Evolutionary conservation across 495 filamentous ascomycete species (phyloP).

Genomic region (Aspergillus biplanus): DNA sequence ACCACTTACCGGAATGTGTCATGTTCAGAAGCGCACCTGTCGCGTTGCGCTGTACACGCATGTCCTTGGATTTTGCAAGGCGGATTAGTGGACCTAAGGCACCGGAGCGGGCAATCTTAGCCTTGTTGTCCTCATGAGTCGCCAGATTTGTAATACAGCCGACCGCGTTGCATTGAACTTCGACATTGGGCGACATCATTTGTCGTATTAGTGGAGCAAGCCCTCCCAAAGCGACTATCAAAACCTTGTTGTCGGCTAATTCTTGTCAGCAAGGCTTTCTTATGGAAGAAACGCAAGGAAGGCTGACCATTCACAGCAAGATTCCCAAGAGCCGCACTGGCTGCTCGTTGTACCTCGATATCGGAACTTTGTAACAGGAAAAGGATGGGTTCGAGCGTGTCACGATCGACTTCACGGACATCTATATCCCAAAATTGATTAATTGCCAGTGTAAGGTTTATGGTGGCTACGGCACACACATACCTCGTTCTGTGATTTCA

Average conservation of each 20-base stretch:
- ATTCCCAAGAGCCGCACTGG: slow-evolving; percentile 94
- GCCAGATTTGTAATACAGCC: slow-evolving; percentile 98
- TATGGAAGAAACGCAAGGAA: background rate
- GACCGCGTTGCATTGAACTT: slow-evolving; percentile 98
- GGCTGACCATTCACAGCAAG: slow-evolving; percentile 91
- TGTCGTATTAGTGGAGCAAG: slow-evolving; percentile 91
- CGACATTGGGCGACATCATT: slow-evolving; percentile 98
- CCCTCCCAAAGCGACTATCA: slow-evolving; percentile 90
- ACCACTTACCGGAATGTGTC: slow-evolving; percentile 91
- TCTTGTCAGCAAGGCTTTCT: slow-evolving; percentile 46
- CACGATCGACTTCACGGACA: slow-evolving; percentile 92
- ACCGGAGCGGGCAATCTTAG: slow-evolving; percentile 94
- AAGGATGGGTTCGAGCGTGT: slow-evolving; percentile 93
- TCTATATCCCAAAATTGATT: slow-evolving; percentile 56
- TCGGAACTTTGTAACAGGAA: slow-evolving; percentile 93
- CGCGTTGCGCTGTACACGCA: slow-evolving; percentile 97
- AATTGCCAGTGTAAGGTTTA: slow-evolving; percentile 5
- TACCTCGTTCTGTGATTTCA: slow-evolving; percentile 98
- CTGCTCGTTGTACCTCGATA: slow-evolving; percentile 95
- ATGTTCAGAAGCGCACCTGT: slow-evolving; percentile 96
- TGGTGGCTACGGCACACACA: slow-evolving; percentile 25
- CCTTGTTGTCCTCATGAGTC: slow-evolving; percentile 98
- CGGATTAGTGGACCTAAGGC: slow-evolving; percentile 88
- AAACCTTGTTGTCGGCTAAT: slow-evolving; percentile 94
- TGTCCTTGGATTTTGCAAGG: slow-evolving; percentile 95